Percentiles rank a stretch among this genome's conserved stretches.
Evolutionary conservation across 106 monocot genomes (phyloP).

Genomic region (Apostasia ramifera): DNA sequence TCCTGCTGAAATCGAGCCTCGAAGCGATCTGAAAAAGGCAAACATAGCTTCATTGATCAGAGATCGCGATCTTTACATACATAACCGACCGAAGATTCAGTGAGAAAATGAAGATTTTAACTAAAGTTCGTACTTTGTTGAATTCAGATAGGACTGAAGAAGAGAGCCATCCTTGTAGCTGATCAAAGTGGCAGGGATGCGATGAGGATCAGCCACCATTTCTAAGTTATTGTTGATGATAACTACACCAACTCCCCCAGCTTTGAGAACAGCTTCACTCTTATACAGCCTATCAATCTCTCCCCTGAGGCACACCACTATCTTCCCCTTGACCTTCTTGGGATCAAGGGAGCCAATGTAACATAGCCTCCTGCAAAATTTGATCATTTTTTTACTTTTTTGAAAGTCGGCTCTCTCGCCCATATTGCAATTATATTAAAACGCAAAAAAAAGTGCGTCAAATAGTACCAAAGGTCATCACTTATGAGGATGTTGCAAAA

Average conservation of each 20-base stretch:
- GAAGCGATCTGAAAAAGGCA: slow-evolving; percentile 23
- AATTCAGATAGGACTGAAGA: slow-evolving; percentile 28
- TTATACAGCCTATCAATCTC: slow-evolving; percentile 11
- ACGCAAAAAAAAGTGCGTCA: no score
- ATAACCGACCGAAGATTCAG: neutral
- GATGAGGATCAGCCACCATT: slow-evolving; percentile 21
- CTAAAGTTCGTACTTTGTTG: slow-evolving; percentile 22
- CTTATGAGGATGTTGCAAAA: no score
- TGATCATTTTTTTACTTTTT: no score
- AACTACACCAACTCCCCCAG: slow-evolving; percentile 62
- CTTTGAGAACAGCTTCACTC: slow-evolving; percentile 24
- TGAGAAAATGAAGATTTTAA: neutral
- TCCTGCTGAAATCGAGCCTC: slow-evolving; percentile 24
- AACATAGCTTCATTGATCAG: neutral
- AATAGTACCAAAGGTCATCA: no score
- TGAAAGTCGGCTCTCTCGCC: no score
- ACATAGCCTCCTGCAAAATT: slow-evolving; percentile 16
- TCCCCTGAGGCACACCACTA: slow-evolving; percentile 46
- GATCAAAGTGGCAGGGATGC: slow-evolving; percentile 50
- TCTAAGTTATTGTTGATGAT: slow-evolving; percentile 23
- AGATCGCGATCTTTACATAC: neutral
- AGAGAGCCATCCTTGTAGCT: slow-evolving; percentile 5
- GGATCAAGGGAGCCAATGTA: slow-evolving; percentile 32
- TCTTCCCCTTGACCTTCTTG: slow-evolving; percentile 53
- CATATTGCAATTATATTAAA: no score